Percentiles rank a stretch among this genome's conserved stretches.
These are phyloP conservation scores for Populus hybrid DNA, from an alignment of 441 rosid genomes.

Conservation along the genomic window DNA sequence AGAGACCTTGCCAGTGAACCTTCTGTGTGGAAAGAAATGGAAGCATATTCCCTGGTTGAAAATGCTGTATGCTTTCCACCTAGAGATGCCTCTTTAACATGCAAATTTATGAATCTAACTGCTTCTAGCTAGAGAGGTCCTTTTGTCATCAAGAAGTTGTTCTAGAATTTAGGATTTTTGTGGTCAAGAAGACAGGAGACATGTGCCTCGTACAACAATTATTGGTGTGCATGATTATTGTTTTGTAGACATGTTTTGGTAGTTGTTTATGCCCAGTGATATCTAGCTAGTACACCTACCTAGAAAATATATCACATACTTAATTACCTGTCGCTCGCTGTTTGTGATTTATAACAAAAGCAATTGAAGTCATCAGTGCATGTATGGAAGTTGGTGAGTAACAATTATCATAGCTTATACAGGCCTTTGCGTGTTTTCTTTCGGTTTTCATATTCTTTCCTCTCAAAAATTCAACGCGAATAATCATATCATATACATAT, in stretches of 20 bases:
- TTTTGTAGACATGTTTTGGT: background rate
- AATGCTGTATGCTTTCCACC: background rate
- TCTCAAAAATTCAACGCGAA: background rate
- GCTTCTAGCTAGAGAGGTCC: background rate
- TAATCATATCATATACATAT: no score
- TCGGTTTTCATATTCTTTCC: background rate
- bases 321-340: background rate
- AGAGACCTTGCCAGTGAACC: background rate
- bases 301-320: background rate
- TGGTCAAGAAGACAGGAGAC: background rate
- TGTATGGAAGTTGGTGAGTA: background rate
- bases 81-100: background rate
- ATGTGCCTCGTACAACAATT: background rate
- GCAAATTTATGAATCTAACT: background rate
- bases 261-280: background rate
- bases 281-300: background rate
- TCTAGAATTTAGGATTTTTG: background rate
- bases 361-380: background rate
- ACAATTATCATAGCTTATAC: background rate
- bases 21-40: background rate
- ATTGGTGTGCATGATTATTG: background rate
- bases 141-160: background rate
- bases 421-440: background rate
- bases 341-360: background rate
- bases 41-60: background rate